Conservation (phyloP, 805 yeast species). For the Nakazawaea ishiwadae region DNA sequence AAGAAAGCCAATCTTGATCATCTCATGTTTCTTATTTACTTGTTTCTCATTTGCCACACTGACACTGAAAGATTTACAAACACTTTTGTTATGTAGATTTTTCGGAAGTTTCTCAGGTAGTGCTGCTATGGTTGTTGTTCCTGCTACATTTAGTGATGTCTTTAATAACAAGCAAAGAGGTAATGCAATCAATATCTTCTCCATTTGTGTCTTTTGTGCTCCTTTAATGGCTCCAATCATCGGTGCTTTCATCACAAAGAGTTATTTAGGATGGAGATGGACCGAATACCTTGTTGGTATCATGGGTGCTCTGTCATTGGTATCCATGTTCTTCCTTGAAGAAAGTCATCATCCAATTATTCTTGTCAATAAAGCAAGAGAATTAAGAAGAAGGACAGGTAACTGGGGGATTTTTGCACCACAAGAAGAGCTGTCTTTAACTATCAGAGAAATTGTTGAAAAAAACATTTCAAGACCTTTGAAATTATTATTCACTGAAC, state of each 20-base stretch:
- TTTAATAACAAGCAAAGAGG: conserved; percentile 66
- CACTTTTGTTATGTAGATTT: conserved; percentile 72
- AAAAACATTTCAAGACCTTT: conserved; percentile 67
- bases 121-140: conserved; percentile 79
- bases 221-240: conserved; percentile 80
- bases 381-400: conserved; percentile 60
- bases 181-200: conserved; percentile 65
- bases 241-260: conserved; percentile 60
- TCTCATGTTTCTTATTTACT: conserved; percentile 51
- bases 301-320: conserved; percentile 39
- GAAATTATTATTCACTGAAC: conserved; percentile 61
- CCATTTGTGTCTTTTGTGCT: conserved; percentile 70
- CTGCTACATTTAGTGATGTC: conserved; percentile 83
- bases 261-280: conserved; percentile 81
- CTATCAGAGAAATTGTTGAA: conserved; percentile 52
- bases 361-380: conserved; percentile 55
- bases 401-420: conserved; percentile 82
- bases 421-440: conserved; percentile 57
- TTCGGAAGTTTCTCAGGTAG: conserved; percentile 80
- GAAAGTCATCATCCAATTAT: conserved; percentile 74
- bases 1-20: conserved; percentile 53
- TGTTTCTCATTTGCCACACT: conserved; percentile 71
- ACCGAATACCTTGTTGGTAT: conserved; percentile 67
- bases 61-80: conserved; percentile 69
- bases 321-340: conserved; percentile 33